A percentile compares a stretch with the other conserved stretches of the same genome.
Conservation (phyloP, 768 basidiomycete species). For the Leucocoprinus leucothites region DNA sequence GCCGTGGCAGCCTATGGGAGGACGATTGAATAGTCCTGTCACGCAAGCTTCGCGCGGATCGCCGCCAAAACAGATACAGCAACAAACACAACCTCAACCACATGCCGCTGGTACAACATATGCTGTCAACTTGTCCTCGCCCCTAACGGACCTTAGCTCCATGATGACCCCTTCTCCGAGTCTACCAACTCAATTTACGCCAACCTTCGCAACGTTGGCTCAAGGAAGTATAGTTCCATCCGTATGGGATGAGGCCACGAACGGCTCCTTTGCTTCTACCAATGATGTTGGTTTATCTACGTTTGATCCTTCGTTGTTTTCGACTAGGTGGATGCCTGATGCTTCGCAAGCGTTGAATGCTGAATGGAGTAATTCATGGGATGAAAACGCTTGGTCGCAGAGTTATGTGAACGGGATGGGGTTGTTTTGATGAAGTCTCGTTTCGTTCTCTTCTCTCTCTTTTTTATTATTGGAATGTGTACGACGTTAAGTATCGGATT, state of each 20-base stretch:
- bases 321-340: constrained; percentile 12
- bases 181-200: not conserved
- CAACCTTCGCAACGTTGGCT: not conserved
- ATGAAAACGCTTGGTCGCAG: constrained; percentile 7
- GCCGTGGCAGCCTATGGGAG: constrained; percentile 3
- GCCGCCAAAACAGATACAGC: not conserved
- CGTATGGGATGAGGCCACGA: not conserved
- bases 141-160: not conserved
- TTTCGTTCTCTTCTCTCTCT: not conserved
- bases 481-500: not conserved
- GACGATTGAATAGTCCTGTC: not conserved
- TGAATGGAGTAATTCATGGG: constrained; percentile 11
- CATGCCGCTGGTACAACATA: not conserved
- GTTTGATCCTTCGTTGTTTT: constrained; percentile 10
- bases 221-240: not conserved
- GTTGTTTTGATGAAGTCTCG: not conserved
- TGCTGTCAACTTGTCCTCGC: not conserved
- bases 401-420: constrained; percentile 8
- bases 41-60: not conserved
- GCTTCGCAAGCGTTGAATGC: constrained; percentile 2
- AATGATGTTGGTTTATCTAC: not conserved
- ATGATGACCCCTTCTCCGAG: not conserved
- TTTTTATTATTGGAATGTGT: not conserved
- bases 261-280: not conserved
- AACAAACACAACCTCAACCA: not conserved